Evolutionary conservation across 1,284 basidiomycete species (phyloP), one percentile per base, ranked within the genome.

Genomic region (Sanghuangporus weigelae): DNA sequence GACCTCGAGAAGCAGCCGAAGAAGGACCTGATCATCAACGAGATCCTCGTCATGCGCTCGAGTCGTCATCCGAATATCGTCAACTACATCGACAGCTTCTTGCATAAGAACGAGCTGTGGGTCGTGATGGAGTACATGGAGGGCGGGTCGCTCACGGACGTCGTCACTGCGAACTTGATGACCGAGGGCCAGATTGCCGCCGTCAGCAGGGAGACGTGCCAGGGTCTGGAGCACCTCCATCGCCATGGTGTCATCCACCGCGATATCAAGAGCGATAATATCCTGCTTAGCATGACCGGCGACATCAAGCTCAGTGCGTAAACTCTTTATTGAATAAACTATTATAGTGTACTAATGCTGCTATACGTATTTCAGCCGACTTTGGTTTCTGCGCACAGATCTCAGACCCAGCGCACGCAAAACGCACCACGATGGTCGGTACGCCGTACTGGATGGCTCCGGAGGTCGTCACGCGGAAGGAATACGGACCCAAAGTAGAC

Each of bases 81-180:
- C 79, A 99, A 98, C 77, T 99, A 94, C 77, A 98, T 98, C 72
- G 97, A 99, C 76, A 97, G 95, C 14, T 99, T 98, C 84, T 78
- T 99, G 48, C 86, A 95, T 81, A 95, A 94, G 81, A 98, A 97
- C 73, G 96, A 98, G 73, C 83, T 99, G 2, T 99, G 97, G 97
- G 96, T 98, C 57, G 95, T 99, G 64, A 99, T 98, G 96, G 96
- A 99, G 80, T 99, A 97, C 78, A 98, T 99, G 96, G 96, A 98
- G 78, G 96, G 96, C 53, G 90, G 89, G 48, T 86, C 88, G 51
- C 78, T 98, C 63, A 98, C 96, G 0, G 96, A 98, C 72, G 95
- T 99, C 64, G 95, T 98, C 68, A 98, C 95, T 1, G 93, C 94
- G 62, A 97, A 97, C 75, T 80, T 97, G 72, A 97, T 98, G 95